A percentile compares a stretch with the other conserved stretches of the same genome.
These are phyloP conservation scores for Phytophthora pisi DNA, from an alignment of 352 stramenopile genomes.

Conservation along the genomic window DNA sequence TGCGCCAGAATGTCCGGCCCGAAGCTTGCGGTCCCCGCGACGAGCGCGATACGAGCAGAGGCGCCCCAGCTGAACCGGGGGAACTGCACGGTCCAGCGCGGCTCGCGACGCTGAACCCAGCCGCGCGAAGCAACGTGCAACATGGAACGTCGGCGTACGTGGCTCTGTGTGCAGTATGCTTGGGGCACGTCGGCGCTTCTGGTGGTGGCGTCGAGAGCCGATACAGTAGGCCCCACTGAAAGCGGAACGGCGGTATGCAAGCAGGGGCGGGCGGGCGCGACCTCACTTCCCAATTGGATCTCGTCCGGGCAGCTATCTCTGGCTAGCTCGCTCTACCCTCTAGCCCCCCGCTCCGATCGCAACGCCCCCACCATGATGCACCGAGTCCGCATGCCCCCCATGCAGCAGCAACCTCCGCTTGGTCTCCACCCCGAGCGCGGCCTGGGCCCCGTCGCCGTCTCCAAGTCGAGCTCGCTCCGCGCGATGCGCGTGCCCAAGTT, in stretches of 20 bases:
- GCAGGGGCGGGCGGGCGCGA: background rate
- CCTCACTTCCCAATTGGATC: constrained; percentile 39
- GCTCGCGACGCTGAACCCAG: constrained; percentile 10
- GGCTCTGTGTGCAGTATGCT: constrained; percentile 2
- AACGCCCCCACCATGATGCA: constrained; percentile 28
- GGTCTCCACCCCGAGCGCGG: constrained; percentile 15
- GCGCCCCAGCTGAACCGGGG: constrained; percentile 13
- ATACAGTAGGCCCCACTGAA: constrained; percentile 13
- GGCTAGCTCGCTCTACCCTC: background rate
- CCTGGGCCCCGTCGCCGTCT: constrained; percentile 1
- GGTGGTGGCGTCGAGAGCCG: constrained; percentile 7
- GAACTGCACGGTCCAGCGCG: constrained; percentile 17
- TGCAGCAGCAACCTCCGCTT: constrained; percentile 24
- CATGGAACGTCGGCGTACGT: constrained; percentile 18
- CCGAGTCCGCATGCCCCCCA: constrained; percentile 28
- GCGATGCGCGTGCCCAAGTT: constrained; percentile 77
- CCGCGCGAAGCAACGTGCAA: constrained; percentile 30
- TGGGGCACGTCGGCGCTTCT: constrained; percentile 10
- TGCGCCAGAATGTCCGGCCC: constrained; percentile 21
- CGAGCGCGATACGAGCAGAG: constrained; percentile 20
- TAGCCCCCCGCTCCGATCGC: background rate
- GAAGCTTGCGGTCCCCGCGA: constrained; percentile 4
- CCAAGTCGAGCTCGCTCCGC: constrained; percentile 31
- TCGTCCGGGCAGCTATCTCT: constrained; percentile 16
- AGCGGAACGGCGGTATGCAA: constrained; percentile 17